A percentile compares a stretch with the other conserved stretches of the same genome.
phyloP scores from a whole-genome alignment of 2,329 filamentous ascomycete species.

The Zymoseptoria ardabiliae region DNA sequence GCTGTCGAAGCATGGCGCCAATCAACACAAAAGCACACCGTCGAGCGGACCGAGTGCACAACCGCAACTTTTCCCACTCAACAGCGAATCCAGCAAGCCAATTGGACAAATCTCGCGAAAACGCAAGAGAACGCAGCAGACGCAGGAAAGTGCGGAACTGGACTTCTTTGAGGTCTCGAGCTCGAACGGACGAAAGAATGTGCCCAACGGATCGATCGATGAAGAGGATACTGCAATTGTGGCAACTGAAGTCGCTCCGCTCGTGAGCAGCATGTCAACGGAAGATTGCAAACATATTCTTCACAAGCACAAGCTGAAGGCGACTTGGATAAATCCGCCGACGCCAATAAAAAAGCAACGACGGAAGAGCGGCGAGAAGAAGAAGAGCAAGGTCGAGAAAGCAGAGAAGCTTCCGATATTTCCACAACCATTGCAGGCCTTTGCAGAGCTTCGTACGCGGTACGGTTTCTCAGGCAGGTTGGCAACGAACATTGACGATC shows the following conservation, averaged over 20 bases:
- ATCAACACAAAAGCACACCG: slow-evolving; percentile 44
- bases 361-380: slow-evolving; percentile 42
- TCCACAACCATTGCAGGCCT: slow-evolving; percentile 72
- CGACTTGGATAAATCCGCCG: slow-evolving; percentile 25
- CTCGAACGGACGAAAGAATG: not conserved
- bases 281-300: slow-evolving; percentile 25
- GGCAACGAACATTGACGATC: slow-evolving; percentile 69
- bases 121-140: slow-evolving; percentile 34
- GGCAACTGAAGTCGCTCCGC: not conserved
- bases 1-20: slow-evolving; percentile 36
- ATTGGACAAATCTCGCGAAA: slow-evolving; percentile 27
- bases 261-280: not conserved
- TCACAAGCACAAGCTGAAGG: slow-evolving; percentile 31
- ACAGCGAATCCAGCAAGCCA: slow-evolving; percentile 19
- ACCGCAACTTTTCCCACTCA: slow-evolving; percentile 55
- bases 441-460: slow-evolving; percentile 60
- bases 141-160: slow-evolving; percentile 29
- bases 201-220: not conserved
- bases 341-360: slow-evolving; percentile 36
- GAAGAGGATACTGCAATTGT: not conserved
- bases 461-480: slow-evolving; percentile 71
- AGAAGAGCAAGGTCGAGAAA: slow-evolving; percentile 16
- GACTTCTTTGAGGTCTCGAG: slow-evolving; percentile 36
- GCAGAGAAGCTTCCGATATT: slow-evolving; percentile 55
- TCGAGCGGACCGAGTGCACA: slow-evolving; percentile 58